phyloP scores from a whole-genome alignment of 371 early-diverging fungal genomes.

The Mucor irregularis region DNA sequence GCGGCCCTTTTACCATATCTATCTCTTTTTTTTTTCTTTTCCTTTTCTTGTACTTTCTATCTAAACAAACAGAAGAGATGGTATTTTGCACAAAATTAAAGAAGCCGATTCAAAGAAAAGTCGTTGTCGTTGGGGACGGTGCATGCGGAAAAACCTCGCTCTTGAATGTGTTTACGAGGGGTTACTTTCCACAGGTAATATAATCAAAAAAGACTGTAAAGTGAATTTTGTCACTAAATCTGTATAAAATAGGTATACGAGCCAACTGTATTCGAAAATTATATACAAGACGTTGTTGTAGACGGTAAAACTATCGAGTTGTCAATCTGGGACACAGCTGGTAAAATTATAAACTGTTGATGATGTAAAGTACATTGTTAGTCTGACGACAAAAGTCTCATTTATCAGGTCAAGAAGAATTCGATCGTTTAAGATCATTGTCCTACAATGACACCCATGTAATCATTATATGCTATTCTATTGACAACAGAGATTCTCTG shows the following conservation, averaged over 20 bases:
- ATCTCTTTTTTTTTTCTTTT: not conserved
- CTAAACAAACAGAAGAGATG: not conserved
- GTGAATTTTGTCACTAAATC: not conserved
- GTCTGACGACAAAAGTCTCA: not conserved
- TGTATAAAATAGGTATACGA: constrained; percentile 37
- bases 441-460: constrained; percentile 61
- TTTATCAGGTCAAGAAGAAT: constrained; percentile 66
- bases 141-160: constrained; percentile 70
- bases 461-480: constrained; percentile 59
- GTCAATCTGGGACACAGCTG: constrained; percentile 93
- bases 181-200: constrained; percentile 57
- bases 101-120: constrained; percentile 17
- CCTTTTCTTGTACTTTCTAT: not conserved
- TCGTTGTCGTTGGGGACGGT: constrained; percentile 56
- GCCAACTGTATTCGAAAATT: constrained; percentile 90
- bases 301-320: constrained; percentile 81
- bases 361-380: not conserved
- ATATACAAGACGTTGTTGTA: constrained; percentile 76
- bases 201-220: not conserved
- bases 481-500: constrained; percentile 58
- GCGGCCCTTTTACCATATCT: too few species aligned
- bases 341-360: constrained; percentile 42
- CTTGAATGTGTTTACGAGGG: constrained; percentile 59
- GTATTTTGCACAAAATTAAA: constrained; percentile 1
- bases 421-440: constrained; percentile 57